Percentiles rank a stretch among this genome's conserved stretches.
Evolutionary conservation across 2,329 filamentous ascomycete genomes (phyloP).

Genomic region (Beauveria sp.): DNA sequence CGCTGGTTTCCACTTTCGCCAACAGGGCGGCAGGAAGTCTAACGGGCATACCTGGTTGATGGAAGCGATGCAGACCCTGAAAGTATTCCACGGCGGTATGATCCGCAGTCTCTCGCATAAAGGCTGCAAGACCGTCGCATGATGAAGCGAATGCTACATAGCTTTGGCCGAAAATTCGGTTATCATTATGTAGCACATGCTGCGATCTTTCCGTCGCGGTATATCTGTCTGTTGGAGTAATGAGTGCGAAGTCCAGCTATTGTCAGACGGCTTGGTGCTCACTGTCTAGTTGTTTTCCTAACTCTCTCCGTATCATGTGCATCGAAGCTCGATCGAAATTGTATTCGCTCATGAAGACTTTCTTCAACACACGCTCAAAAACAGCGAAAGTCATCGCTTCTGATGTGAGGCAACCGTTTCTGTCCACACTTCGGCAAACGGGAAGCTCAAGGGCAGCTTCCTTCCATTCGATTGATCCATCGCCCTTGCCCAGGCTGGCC

Average conservation of each 20-base stretch:
- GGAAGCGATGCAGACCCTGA: slow-evolving; percentile 1
- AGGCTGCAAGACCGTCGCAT: background rate
- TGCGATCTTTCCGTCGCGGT: background rate
- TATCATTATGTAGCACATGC: slow-evolving; percentile 3
- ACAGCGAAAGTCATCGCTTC: background rate
- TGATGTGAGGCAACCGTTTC: background rate
- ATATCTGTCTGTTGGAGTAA: background rate
- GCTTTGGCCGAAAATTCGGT: slow-evolving; percentile 2
- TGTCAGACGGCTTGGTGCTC: background rate
- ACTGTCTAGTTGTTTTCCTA: slow-evolving; percentile 4
- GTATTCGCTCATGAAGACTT: slow-evolving; percentile 1
- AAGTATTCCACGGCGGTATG: slow-evolving; percentile 1
- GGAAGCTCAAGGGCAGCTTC: background rate
- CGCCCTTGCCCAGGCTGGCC: slow-evolving; percentile 2
- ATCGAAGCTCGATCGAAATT: background rate
- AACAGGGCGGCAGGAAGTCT: background rate
- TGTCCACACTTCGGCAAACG: background rate
- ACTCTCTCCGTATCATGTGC: slow-evolving; percentile 1
- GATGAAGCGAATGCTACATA: slow-evolving; percentile 1
- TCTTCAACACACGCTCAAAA: slow-evolving; percentile 2
- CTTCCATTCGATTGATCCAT: slow-evolving; percentile 1
- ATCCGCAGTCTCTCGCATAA: background rate
- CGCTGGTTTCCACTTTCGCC: background rate
- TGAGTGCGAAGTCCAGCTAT: background rate
- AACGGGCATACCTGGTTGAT: background rate